phyloP scores from a whole-genome alignment of 345 rosid species.

The rapeseed (Brassica napus) region Da-Ae NC_063450.1:16098001-16098500 shows the following conservation, averaged over 20 bases:
- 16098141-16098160: conserved; percentile 9
- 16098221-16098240: conserved; percentile 58
- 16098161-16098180: conserved; percentile 65
- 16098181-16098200: conserved; percentile 49
- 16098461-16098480: conserved; percentile 42
- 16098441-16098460: conserved; percentile 42
- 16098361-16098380: conserved; percentile 35
- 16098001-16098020: not conserved
- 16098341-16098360: conserved; percentile 46
- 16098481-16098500: conserved; percentile 97
- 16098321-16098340: conserved; percentile 74
- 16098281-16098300: conserved; percentile 89
- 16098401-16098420: conserved; percentile 96
- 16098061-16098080: not conserved
- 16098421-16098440: conserved; percentile 79
- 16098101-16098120: not conserved
- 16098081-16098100: conserved; percentile 1
- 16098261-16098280: conserved; percentile 55
- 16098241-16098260: conserved; percentile 45
- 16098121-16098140: conserved; percentile 8
- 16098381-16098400: conserved; percentile 74
- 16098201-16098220: conserved; percentile 28
- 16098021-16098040: not conserved
- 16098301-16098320: conserved; percentile 92
- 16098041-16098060: not conserved